A percentile compares a stretch with the other conserved stretches of the same genome.
phyloP scores from a whole-genome alignment of 306 rosid species.

The Notholithocarpus densiflorus region DNA sequence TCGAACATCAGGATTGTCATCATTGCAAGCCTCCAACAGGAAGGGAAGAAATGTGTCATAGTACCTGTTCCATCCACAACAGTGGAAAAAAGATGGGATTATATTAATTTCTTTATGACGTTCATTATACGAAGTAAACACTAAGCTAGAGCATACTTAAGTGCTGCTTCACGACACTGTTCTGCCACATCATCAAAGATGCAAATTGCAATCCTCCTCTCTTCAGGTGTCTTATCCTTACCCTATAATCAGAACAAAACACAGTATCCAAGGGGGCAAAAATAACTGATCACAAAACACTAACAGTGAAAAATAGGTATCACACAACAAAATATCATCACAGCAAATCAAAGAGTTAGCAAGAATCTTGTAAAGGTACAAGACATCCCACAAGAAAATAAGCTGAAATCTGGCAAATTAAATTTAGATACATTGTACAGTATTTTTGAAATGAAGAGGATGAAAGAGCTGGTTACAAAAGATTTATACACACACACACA shows the following conservation, averaged over 20 bases:
- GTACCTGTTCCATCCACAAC: constrained; percentile 58
- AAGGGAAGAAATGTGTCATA: constrained; percentile 92
- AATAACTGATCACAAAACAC: background rate
- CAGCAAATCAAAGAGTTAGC: background rate
- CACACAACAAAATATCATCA: background rate
- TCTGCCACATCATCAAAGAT: constrained; percentile 98
- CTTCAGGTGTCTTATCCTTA: constrained; percentile 94
- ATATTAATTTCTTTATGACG: background rate
- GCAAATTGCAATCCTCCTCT: constrained; percentile 97
- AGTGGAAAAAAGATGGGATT: constrained; percentile 3
- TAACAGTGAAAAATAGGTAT: background rate
- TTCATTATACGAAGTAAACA: background rate
- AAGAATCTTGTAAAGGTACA: background rate
- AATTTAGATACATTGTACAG: no score
- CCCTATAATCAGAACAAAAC: constrained; percentile 48
- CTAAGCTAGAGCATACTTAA: constrained; percentile 49
- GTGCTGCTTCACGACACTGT: constrained; percentile 95
- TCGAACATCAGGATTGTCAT: constrained; percentile 88
- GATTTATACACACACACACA: no score
- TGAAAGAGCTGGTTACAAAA: no score
- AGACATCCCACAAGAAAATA: background rate
- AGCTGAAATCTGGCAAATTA: background rate
- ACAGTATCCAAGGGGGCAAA: background rate
- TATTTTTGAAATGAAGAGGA: no score
- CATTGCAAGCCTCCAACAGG: constrained; percentile 96